Conservation (phyloP, 495 filamentous ascomycete species). For the Chaetomium cochliodes region DNA sequence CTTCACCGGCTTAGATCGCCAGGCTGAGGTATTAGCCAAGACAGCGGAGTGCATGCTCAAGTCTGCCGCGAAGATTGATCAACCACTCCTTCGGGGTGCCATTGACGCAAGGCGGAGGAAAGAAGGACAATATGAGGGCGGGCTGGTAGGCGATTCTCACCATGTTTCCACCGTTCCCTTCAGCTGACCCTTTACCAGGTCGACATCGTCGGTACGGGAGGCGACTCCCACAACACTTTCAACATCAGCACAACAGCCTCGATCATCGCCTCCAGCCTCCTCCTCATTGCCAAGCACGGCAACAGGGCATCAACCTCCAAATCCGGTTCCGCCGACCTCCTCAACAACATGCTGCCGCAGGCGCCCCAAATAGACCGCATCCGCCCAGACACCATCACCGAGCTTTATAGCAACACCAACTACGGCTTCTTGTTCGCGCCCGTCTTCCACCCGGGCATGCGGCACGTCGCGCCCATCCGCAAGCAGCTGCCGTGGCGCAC, state of each 20-base stretch:
- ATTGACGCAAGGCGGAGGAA: slow-evolving; percentile 55
- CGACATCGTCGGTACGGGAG: slow-evolving; percentile 97
- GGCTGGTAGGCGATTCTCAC: slow-evolving; percentile 52
- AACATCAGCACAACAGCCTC: slow-evolving; percentile 95
- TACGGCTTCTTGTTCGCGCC: slow-evolving; percentile 97
- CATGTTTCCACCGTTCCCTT: background rate
- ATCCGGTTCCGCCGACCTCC: slow-evolving; percentile 91
- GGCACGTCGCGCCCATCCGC: slow-evolving; percentile 76
- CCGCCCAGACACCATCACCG: slow-evolving; percentile 62
- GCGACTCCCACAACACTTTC: slow-evolving; percentile 95
- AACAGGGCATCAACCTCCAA: slow-evolving; percentile 94
- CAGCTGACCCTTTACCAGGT: slow-evolving; percentile 52
- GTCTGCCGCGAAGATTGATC: slow-evolving; percentile 53
- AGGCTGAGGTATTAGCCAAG: slow-evolving; percentile 73
- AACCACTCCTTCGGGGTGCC: slow-evolving; percentile 35
- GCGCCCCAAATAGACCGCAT: slow-evolving; percentile 72
- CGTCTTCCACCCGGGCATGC: slow-evolving; percentile 93
- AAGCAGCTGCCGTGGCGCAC: slow-evolving; percentile 84
- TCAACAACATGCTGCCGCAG: slow-evolving; percentile 65
- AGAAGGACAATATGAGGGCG: slow-evolving; percentile 69
- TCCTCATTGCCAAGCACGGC: slow-evolving; percentile 89
- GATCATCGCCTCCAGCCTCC: slow-evolving; percentile 79
- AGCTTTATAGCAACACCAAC: slow-evolving; percentile 72
- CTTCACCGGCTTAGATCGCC: slow-evolving; percentile 75
- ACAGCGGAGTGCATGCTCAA: slow-evolving; percentile 67